Conservation (phyloP, 306 rosid species). For the Abrus pulchellus region DNA sequence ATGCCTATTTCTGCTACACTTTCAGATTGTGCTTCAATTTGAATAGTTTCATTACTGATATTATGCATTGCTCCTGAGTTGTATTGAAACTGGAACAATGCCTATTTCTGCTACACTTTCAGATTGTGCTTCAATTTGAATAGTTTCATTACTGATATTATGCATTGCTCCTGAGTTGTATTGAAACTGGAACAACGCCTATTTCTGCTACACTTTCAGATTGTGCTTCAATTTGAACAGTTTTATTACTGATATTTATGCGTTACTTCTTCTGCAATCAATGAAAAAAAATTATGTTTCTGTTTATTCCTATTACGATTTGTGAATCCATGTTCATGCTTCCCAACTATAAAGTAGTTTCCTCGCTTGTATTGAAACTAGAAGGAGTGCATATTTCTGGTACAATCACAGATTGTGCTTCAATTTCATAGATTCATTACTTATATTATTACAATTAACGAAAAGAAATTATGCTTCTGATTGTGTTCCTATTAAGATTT, state of each 20-base stretch:
- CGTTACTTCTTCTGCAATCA: not conserved
- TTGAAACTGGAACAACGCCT: conserved; percentile 40
- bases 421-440: conserved; percentile 30
- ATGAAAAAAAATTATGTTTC: not conserved
- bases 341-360: conserved; percentile 25
- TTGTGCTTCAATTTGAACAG: conserved; percentile 43
- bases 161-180: conserved; percentile 25
- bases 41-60: conserved; percentile 27
- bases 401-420: conserved; percentile 14
- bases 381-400: conserved; percentile 23
- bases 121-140: conserved; percentile 42
- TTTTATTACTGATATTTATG: conserved; percentile 25
- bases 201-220: conserved; percentile 9
- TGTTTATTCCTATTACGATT: not conserved
- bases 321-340: conserved; percentile 31
- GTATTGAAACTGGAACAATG: conserved; percentile 41
- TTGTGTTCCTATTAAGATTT: not conserved
- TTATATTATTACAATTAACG: not conserved
- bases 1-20: conserved; percentile 23
- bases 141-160: conserved; percentile 27
- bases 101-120: conserved; percentile 5
- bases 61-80: conserved; percentile 27
- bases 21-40: conserved; percentile 42
- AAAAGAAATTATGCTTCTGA: not conserved
- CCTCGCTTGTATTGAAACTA: conserved; percentile 31